Conservation (phyloP, 2,329 filamentous ascomycete genomes). For the Bimuria novae-zelandiae region DNA sequence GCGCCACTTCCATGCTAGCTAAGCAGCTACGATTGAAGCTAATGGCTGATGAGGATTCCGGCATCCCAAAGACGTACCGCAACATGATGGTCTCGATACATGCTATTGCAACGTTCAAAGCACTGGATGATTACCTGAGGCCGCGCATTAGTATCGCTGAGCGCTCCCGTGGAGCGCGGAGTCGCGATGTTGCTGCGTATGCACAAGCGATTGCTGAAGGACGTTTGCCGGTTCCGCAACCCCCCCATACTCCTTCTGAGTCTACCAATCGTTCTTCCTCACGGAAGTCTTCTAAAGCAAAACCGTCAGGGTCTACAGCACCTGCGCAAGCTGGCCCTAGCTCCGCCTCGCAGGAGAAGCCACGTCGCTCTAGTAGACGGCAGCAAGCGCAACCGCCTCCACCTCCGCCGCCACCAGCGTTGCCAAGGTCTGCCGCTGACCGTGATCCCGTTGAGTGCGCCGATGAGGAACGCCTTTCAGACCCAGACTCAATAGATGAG, state of each 20-base stretch:
- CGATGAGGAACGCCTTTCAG: conserved; percentile 83
- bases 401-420: conserved; percentile 56
- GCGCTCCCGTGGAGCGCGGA: conserved; percentile 66
- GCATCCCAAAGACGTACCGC: conserved; percentile 83
- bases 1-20: conserved; percentile 91
- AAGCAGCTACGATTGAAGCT: conserved; percentile 92
- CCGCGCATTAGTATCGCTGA: conserved; percentile 85
- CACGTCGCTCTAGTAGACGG: conserved; percentile 68
- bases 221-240: conserved; percentile 36
- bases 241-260: conserved; percentile 42
- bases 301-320: conserved; percentile 41
- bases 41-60: conserved; percentile 85
- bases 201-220: conserved; percentile 68
- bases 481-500: conserved; percentile 71
- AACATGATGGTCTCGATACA: conserved; percentile 99
- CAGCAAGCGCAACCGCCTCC: conserved; percentile 55
- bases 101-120: conserved; percentile 96
- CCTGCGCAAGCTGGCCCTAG: conserved; percentile 52
- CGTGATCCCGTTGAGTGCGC: conserved; percentile 82
- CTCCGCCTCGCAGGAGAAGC: conserved; percentile 62
- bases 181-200: conserved; percentile 71
- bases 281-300: conserved; percentile 39
- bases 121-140: conserved; percentile 91
- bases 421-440: conserved; percentile 34
- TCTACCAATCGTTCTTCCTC: conserved; percentile 32